Percentiles rank a stretch among this genome's conserved stretches.
Conservation (phyloP, 306 rosid genomes). For the Inga laurina region DNA sequence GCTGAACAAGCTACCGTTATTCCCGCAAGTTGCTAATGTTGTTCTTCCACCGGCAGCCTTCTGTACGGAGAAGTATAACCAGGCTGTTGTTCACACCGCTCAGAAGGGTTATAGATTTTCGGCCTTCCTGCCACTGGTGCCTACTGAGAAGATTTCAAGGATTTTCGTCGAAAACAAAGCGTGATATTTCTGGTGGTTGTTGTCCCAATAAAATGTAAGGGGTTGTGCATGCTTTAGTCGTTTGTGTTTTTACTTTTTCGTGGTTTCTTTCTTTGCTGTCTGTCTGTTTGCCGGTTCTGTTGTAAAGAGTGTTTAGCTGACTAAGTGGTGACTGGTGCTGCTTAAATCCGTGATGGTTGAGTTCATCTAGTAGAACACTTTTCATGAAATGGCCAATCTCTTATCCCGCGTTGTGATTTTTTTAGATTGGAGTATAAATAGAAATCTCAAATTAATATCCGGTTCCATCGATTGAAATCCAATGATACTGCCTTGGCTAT, state of each 20-base stretch:
- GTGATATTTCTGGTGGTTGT: background rate
- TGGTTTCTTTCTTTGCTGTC: background rate
- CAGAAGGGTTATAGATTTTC: conserved; percentile 47
- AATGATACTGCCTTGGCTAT: no score
- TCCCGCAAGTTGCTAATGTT: conserved; percentile 61
- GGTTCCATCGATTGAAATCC: no score
- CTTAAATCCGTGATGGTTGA: background rate
- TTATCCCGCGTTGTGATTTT: background rate
- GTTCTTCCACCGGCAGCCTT: conserved; percentile 44
- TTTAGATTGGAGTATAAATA: no score
- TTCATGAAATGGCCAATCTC: background rate
- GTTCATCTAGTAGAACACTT: background rate
- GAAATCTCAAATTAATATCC: no score
- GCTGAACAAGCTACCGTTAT: conserved; percentile 68
- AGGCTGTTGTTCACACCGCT: conserved; percentile 34
- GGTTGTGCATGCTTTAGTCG: background rate
- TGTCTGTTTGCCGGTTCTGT: background rate
- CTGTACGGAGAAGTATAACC: conserved; percentile 50
- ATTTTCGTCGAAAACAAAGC: conserved; percentile 16
- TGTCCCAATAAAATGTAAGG: background rate
- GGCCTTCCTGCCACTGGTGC: conserved; percentile 49
- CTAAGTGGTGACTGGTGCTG: background rate
- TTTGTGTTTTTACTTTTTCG: background rate
- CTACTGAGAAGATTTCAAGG: conserved; percentile 47
- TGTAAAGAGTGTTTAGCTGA: background rate